Base-by-base conservation (phyloP, 306 rosid genomes). In the Hippophae rhamnoides region DNA sequence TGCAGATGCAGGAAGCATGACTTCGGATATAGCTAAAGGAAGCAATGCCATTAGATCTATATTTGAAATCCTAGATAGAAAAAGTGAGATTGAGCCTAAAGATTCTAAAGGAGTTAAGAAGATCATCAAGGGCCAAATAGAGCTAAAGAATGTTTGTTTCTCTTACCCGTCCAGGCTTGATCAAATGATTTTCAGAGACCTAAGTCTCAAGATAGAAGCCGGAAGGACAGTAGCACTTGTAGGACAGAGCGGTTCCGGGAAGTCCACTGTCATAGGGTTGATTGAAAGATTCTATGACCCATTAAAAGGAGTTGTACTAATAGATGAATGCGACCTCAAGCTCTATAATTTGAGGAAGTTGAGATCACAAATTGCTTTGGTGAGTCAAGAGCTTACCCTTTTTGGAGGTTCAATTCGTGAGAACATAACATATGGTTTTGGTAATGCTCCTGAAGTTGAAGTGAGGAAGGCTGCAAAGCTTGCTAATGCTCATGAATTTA, bases 251-350 rank as follows among this genome's bases (percentile, higher is more conserved):
- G 93, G 97, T 18, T 84, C 87, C 6, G 90, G 95, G 53, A 86
- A 89, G 72, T 89, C 97, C 53, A 89, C 95, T 13, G 71, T 80
- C 61, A 84, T 89, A 67, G 87, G 87, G 57, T 65, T 86, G 66
- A 80, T 86, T 41, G 93, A 86, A 80, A 84, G 95, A 60, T 86
- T 84, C 69, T 84, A 86, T 50, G 93, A 89, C 53, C 95, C 95
- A 3, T 10, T 54, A 27, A 75, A 63, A 18, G 95, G 97, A 62
- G 66, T 78, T 41, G 59, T 89, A 12, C 63, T 45, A 51, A 78
- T 86, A 47, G 90, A 82, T 60, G 80, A 76, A 55, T 47, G 53
- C 50, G 86, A 84, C 62, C 67, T 89, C 27, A 86, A 66, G 64
- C 70, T 71, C 46, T 76, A 79, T 50, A 68, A 76, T 47, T 56